Percentiles rank a stretch among this genome's conserved stretches.
These are phyloP conservation scores for Neurospora cerealis DNA, from an alignment of 495 filamentous ascomycete species.

Conservation along the genomic window DNA sequence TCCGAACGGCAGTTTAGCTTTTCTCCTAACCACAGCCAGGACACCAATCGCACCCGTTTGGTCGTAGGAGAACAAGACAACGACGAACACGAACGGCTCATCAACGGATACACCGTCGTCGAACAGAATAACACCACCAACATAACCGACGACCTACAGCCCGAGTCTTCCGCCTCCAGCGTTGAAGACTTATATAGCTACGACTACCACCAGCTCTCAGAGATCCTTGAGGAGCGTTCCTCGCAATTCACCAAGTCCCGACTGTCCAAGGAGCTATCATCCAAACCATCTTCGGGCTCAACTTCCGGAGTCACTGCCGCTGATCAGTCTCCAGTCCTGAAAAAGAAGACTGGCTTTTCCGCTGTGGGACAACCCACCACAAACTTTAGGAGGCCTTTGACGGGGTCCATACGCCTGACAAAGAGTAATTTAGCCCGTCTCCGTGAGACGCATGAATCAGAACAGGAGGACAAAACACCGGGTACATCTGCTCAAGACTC, in stretches of 20 bases:
- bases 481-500: neutral
- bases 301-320: neutral
- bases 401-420: neutral
- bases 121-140: neutral
- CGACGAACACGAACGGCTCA: neutral
- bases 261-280: neutral
- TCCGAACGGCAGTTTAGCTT: neutral
- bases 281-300: neutral
- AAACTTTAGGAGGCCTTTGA: neutral
- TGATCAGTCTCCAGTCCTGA: neutral
- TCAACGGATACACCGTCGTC: neutral
- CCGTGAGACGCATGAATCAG: accelerated
- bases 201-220: neutral
- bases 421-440: neutral
- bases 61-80: neutral
- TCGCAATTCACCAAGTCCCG: neutral
- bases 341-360: neutral
- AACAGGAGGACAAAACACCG: neutral
- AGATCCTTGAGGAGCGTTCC: neutral
- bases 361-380: neutral
- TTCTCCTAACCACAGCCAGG: neutral
- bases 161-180: neutral
- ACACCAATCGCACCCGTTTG: neutral
- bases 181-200: neutral
- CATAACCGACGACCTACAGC: neutral